Evolutionary conservation across 257 asterid genomes (phyloP).

Genomic region (Jacaranda mimosifolia): DNA sequence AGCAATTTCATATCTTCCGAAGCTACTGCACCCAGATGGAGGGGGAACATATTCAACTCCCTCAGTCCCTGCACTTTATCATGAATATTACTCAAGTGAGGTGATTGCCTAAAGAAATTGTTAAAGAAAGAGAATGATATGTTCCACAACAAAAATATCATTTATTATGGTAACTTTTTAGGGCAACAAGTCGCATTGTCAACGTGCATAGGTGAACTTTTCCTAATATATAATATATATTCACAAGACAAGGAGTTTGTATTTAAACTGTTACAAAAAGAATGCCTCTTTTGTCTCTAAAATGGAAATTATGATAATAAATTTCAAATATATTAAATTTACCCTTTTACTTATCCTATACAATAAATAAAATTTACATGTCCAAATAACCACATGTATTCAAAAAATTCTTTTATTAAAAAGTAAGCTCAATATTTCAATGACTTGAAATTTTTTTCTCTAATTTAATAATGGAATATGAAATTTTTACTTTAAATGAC

Average conservation of each 20-base stretch:
- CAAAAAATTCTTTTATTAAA: too few relatives aligned
- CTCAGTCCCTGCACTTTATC: conserved; percentile 99
- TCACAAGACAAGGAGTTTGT: neutral
- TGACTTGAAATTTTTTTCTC: too few relatives aligned
- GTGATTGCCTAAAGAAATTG: conserved; percentile 19
- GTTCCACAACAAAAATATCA: conserved; percentile 1
- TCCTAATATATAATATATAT: neutral
- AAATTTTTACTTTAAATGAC: too few relatives aligned
- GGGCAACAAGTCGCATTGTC: neutral
- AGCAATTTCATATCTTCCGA: conserved; percentile 92
- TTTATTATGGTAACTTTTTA: neutral
- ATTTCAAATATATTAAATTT: too few relatives aligned
- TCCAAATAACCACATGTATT: too few relatives aligned
- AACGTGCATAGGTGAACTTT: neutral
- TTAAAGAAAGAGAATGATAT: conserved; percentile 5
- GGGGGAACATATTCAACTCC: conserved; percentile 77
- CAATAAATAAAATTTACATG: too few relatives aligned
- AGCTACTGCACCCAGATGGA: conserved; percentile 64
- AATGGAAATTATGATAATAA: too few relatives aligned
- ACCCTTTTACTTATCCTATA: too few relatives aligned
- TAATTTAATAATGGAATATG: too few relatives aligned
- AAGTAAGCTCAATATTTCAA: too few relatives aligned
- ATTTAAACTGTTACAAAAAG: too few relatives aligned
- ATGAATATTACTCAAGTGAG: conserved; percentile 50
- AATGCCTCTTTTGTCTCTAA: too few relatives aligned